Conservation (phyloP, 495 filamentous ascomycete species). For the Annulohypoxylon stygium region DNA sequence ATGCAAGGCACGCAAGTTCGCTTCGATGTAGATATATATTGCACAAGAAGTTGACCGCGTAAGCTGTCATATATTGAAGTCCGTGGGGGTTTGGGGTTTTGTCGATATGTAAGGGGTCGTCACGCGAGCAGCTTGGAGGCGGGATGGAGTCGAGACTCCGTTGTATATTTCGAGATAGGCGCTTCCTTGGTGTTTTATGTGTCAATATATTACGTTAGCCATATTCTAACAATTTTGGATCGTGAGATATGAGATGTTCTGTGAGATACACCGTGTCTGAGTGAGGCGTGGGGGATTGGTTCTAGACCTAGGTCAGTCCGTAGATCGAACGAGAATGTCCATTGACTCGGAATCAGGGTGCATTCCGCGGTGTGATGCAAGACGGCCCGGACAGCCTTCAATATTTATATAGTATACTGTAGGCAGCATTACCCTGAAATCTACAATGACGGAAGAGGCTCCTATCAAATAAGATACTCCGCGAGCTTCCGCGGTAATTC, state of each 20-base stretch:
- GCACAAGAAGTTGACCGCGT: conserved; percentile 24
- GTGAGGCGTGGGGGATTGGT: not conserved
- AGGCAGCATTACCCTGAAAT: not conserved
- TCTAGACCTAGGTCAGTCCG: conserved; percentile 10
- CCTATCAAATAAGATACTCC: not conserved
- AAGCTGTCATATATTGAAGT: conserved; percentile 19
- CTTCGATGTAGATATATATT: conserved; percentile 3
- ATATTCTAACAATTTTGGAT: not conserved
- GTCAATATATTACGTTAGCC: conserved; percentile 6
- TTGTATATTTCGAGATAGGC: conserved; percentile 17
- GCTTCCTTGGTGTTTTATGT: conserved; percentile 8
- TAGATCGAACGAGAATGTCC: not conserved
- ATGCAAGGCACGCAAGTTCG: conserved; percentile 38
- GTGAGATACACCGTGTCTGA: not conserved
- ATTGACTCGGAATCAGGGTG: not conserved
- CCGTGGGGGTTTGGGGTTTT: conserved; percentile 21
- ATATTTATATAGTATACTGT: not conserved
- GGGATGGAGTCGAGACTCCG: not conserved
- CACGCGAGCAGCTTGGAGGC: conserved; percentile 15
- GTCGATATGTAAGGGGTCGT: not conserved
- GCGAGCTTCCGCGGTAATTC: not conserved
- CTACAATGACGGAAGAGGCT: not conserved
- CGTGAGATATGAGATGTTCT: not conserved
- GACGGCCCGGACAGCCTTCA: conserved; percentile 3
- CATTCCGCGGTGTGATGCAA: conserved; percentile 4